These are phyloP conservation scores for Colletotrichum sp. DNA, from an alignment of 2,329 filamentous ascomycete species.

Conservation along the genomic window DNA sequence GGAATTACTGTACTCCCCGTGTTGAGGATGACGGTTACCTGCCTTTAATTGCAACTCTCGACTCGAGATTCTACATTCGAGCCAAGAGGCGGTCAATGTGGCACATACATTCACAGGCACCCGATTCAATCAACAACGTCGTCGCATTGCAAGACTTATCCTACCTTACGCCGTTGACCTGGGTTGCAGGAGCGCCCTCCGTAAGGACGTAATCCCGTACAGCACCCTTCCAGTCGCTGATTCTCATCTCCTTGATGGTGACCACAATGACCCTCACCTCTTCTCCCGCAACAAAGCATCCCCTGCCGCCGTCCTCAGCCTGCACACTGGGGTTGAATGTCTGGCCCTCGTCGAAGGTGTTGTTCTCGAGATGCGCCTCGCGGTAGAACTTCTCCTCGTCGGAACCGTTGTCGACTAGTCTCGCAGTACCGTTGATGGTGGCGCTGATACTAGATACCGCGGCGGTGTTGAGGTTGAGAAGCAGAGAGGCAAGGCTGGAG, in stretches of 20 bases:
- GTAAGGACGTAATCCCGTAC: conserved; percentile 77
- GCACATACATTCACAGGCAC: not conserved
- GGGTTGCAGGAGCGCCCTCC: conserved; percentile 30
- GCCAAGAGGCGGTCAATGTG: not conserved
- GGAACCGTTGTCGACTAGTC: conserved; percentile 73
- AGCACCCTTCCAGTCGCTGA: conserved; percentile 94
- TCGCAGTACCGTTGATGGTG: conserved; percentile 89
- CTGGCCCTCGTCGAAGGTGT: conserved; percentile 75
- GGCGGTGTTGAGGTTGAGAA: conserved; percentile 90
- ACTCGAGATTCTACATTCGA: not conserved
- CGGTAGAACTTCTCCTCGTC: conserved; percentile 87
- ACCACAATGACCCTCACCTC: conserved; percentile 90
- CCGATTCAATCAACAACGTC: not conserved
- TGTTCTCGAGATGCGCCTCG: conserved; percentile 85
- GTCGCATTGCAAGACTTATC: not conserved
- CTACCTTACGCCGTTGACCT: conserved; percentile 46
- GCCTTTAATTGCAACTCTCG: not conserved
- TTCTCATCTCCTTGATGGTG: conserved; percentile 81
- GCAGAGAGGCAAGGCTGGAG: conserved; percentile 79
- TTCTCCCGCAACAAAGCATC: conserved; percentile 78
- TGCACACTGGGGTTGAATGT: conserved; percentile 35
- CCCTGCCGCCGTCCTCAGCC: conserved; percentile 57
- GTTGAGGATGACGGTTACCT: not conserved
- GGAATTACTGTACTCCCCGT: not conserved
- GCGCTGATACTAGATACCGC: conserved; percentile 88